phyloP scores from a whole-genome alignment of 2,329 filamentous ascomycete genomes.

The Colletotrichum lupini region DNA sequence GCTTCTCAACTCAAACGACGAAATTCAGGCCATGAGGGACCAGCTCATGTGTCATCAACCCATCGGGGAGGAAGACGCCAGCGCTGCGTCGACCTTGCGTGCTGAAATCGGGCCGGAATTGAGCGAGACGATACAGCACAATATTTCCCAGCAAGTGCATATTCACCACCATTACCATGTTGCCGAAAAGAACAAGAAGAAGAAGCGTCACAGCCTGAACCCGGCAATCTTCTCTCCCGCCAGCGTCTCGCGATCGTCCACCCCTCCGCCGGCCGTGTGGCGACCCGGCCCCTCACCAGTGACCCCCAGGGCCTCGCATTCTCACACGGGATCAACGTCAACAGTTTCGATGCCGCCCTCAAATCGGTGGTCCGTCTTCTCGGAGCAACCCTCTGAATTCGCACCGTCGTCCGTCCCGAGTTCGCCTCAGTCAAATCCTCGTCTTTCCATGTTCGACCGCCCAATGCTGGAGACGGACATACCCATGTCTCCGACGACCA shows the following conservation, averaged over 20 bases:
- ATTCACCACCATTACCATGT: constrained; percentile 96
- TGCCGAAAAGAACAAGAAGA: constrained; percentile 74
- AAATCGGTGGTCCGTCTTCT: constrained; percentile 74
- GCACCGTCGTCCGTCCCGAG: constrained; percentile 80
- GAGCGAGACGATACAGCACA: constrained; percentile 41
- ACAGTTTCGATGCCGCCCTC: constrained; percentile 52
- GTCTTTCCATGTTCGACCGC: constrained; percentile 83
- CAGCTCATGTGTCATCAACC: constrained; percentile 85
- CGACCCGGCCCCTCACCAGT: constrained; percentile 52
- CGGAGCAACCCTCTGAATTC: constrained; percentile 71
- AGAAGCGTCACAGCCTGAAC: constrained; percentile 75
- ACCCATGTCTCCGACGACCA: constrained; percentile 85
- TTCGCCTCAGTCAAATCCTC: constrained; percentile 81
- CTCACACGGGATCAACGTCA: constrained; percentile 63
- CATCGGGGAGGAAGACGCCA: constrained; percentile 56
- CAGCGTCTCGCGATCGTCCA: constrained; percentile 50
- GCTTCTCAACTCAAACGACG: constrained; percentile 90
- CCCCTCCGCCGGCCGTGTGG: constrained; percentile 52
- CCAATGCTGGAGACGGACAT: constrained; percentile 74
- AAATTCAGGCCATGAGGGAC: constrained; percentile 87
- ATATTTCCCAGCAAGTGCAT: constrained; percentile 79
- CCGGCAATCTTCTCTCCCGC: constrained; percentile 71
- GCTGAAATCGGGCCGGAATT: constrained; percentile 73
- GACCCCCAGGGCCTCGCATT: constrained; percentile 54
- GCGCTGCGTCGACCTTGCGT: constrained; percentile 67